Base-by-base conservation (phyloP, 1,139 yeast genomes). In the Scheffersomyces cryptocercus region DNA sequence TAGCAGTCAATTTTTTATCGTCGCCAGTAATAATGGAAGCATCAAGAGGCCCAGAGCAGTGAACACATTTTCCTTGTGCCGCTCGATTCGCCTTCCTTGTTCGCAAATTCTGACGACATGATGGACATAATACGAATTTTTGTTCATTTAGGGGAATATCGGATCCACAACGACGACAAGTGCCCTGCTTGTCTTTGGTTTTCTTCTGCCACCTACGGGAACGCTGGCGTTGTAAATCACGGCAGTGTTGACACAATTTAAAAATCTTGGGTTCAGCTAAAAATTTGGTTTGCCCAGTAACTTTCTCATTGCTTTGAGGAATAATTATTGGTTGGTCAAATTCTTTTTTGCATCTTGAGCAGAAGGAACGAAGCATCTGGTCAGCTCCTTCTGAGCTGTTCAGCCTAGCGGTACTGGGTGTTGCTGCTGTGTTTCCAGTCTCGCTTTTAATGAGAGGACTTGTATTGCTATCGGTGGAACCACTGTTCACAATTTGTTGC, bases 61-160 rank as follows among this genome's bases (percentile, higher is more conserved):
- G 88, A 7, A 82, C 85, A 63, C 88, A 83, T 53, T 75, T 75
- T 0, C 88, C 88, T 51, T 75, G 77, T 10, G 82, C 81, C 6
- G 81, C 84, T 34, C 88, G 64, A 47, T 70, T 73, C 0, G 82
- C 81, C 53, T 83, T 83, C 40, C 82, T 64, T 4, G 75, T 67
- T 45, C 87, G 67, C 36, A 82, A 65, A 40, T 75, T 74, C 52
- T 69, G 73, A 32, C 88, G 67, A 54, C 88, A 83, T 30, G 68
- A 69, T 2, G 82, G 81, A 63, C 88, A 83, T 42, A 83, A 64
- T 0, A 81, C 87, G 59, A 65, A 82, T 44, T 70, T 69, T 40
- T 73, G 75, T 35, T 72, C 73, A 20, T 79, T 80, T 2, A 64
- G 61, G 0, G 82, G 81, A 33, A 82, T 78, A 11, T 65, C 70